These are phyloP conservation scores for Albophoma yamanashiensis DNA, from an alignment of 2,329 filamentous ascomycete species.

Conservation along the genomic window DNA sequence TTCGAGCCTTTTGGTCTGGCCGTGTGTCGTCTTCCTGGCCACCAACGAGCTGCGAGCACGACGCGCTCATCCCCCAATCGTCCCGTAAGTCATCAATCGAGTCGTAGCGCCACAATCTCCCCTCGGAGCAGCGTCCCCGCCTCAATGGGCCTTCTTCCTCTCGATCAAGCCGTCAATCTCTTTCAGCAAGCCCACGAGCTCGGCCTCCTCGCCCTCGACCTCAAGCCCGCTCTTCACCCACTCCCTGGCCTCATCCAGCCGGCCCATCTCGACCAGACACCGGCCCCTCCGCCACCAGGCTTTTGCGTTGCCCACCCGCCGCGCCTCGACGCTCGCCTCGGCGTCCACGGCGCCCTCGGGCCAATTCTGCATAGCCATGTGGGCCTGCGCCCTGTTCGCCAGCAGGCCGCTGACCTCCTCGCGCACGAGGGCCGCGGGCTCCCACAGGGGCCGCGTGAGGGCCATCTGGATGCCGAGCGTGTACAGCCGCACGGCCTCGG, in stretches of 20 bases:
- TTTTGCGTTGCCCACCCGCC: conserved; percentile 80
- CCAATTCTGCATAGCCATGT: conserved; percentile 77
- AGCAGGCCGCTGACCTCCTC: conserved; percentile 77
- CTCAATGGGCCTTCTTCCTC: conserved; percentile 21
- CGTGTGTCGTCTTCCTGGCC: background rate
- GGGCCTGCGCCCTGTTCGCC: conserved; percentile 80
- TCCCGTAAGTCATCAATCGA: background rate
- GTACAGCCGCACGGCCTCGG: conserved; percentile 73
- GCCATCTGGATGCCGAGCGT: conserved; percentile 86
- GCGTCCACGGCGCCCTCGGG: conserved; percentile 80
- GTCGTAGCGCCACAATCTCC: background rate
- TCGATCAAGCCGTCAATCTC: conserved; percentile 44
- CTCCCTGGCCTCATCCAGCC: conserved; percentile 68
- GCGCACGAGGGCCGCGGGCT: conserved; percentile 69
- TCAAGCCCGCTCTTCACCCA: conserved; percentile 73
- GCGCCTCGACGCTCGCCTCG: conserved; percentile 78
- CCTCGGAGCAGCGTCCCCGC: background rate
- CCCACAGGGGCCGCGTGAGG: conserved; percentile 71
- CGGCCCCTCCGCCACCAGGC: conserved; percentile 84
- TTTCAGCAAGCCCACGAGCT: conserved; percentile 52
- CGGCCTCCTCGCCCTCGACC: conserved; percentile 63
- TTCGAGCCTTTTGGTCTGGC: background rate
- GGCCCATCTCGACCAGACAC: conserved; percentile 83
- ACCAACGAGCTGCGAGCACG: background rate
- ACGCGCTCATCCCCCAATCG: background rate